These are phyloP conservation scores for Tetradesmus obliquus DNA, from an alignment of 139 green algal species.

Conservation along the genomic window DNA sequence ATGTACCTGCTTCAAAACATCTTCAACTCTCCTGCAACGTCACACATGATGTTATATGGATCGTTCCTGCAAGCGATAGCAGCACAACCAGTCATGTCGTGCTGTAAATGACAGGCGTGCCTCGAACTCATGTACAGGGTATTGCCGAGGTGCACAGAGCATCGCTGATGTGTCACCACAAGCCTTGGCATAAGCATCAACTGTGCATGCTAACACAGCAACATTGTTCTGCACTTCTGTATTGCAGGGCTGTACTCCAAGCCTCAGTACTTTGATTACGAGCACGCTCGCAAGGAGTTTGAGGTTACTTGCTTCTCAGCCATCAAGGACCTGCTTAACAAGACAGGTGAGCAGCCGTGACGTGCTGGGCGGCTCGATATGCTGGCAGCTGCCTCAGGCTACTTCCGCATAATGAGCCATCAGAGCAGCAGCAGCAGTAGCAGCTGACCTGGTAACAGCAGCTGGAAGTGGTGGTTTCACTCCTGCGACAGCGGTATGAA, in stretches of 20 bases:
- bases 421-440: neutral
- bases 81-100: neutral
- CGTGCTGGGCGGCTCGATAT: conserved; percentile 45
- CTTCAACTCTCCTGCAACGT: conserved; percentile 65
- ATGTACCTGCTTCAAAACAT: conserved; percentile 41
- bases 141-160: no score
- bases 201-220: neutral
- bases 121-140: no score
- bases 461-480: neutral
- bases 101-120: neutral
- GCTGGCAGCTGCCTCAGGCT: neutral
- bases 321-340: conserved; percentile 77
- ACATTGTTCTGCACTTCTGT: neutral
- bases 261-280: conserved; percentile 73
- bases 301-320: conserved; percentile 73
- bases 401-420: no score
- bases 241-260: conserved; percentile 56
- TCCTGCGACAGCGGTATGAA: neutral
- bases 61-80: conserved; percentile 12
- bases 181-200: no score
- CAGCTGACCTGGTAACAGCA: neutral
- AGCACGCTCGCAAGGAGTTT: conserved; percentile 87
- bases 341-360: conserved; percentile 56
- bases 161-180: no score
- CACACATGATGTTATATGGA: neutral